A percentile compares a stretch with the other conserved stretches of the same genome.
These are phyloP conservation scores for Lolium rigidum DNA, from an alignment of 176 grass and related monocot species.

Conservation along the genomic window DNA sequence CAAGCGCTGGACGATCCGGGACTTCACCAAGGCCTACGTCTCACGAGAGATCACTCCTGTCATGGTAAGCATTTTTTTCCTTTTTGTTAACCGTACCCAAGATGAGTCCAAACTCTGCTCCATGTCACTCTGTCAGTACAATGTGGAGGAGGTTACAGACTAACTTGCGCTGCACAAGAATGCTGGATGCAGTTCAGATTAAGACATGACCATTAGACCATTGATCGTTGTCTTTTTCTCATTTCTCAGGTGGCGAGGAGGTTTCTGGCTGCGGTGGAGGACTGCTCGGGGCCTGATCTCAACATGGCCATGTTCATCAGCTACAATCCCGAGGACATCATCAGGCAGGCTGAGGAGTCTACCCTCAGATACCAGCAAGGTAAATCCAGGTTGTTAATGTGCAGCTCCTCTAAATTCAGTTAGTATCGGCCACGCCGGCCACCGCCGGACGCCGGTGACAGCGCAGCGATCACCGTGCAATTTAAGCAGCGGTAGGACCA, in stretches of 20 bases:
- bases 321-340: slow-evolving; percentile 58
- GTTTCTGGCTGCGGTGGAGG: slow-evolving; percentile 69
- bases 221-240: not conserved
- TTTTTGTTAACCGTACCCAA: no score
- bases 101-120: not conserved
- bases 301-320: slow-evolving; percentile 89
- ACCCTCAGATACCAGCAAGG: slow-evolving; percentile 70
- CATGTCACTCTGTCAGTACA: not conserved
- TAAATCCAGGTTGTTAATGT: slow-evolving; percentile 3
- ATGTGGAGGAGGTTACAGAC: no score
- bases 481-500: not conserved
- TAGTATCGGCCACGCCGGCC: not conserved
- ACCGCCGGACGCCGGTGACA: no score
- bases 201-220: no score
- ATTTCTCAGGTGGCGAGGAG: slow-evolving; percentile 62
- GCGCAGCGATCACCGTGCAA: not conserved
- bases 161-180: no score
- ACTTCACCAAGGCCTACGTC: slow-evolving; percentile 64
- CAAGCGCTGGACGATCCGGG: slow-evolving; percentile 63
- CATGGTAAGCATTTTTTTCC: slow-evolving; percentile 44
- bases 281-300: slow-evolving; percentile 46
- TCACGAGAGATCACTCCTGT: slow-evolving; percentile 69
- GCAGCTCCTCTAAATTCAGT: not conserved
- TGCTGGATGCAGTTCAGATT: not conserved
- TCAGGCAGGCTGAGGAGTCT: slow-evolving; percentile 71